Evolutionary conservation across 345 rosid genomes (phyloP), one percentile per base, ranked within the genome.

Genomic region (Corchorus capsularis): DNA sequence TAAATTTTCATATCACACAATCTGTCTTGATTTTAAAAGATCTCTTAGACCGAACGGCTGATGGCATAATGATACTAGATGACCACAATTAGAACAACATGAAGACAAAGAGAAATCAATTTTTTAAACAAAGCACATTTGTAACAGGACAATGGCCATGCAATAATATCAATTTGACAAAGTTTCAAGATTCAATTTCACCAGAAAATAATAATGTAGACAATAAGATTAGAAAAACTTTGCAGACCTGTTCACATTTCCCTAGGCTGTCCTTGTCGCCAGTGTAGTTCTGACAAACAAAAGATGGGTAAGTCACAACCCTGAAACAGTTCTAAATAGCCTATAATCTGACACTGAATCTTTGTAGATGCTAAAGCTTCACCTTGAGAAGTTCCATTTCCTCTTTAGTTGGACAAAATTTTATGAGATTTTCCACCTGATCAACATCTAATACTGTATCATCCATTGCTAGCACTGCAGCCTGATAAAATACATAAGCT

Each of bases 311-410:
- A 60, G 77, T 65, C 57, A 72, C 47, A 56, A 75, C 20, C 41
- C 43, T 45, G 78, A 72, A 74, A n/a, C 39, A 68, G 68, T 53
- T 68, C 61, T 27, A 69, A 55, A 74, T 39, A 61, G 60, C 65
- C 19, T 69, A 46, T 45, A 72, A 71, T 69, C 32, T 45, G 32
- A 74, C 49, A 56, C 49, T 4, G 46, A 53, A 80, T 71, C 67
- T 56, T 35, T 71, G 20, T 75, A 65, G 35, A 83, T 63, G 77
- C 62, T 49, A 85, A 73, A 79, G 52, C 54, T 67, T 81, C 73
- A 96, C 99, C 99, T 96, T 96, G 50, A 96, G 93, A 81, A 83
- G 89, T 81, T 96, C 99, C 97, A 94, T 94, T 89, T 96, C 99
- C 86, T 96, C 99, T 82, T 96, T 96, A 8, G 98, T 94, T 39